Conservation (phyloP, 2,329 filamentous ascomycete genomes). For the Fusarium coffeatum region DNA sequence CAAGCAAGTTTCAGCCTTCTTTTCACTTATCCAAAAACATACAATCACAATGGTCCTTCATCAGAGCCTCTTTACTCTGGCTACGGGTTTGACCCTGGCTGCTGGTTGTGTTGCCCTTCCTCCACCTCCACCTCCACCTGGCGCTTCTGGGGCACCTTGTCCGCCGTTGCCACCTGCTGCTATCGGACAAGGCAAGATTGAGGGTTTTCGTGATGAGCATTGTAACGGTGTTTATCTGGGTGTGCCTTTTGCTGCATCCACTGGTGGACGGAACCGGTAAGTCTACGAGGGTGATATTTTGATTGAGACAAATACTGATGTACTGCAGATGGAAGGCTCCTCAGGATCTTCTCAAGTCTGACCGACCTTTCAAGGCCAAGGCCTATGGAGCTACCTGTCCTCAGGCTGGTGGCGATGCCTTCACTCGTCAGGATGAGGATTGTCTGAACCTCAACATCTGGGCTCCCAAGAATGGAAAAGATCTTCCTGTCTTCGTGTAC, state of each 20-base stretch:
- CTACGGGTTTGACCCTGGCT: conserved; percentile 31
- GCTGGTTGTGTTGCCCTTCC: conserved; percentile 23
- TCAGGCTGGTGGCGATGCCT: conserved; percentile 30
- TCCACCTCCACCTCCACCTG: not conserved
- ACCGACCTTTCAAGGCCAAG: conserved; percentile 17
- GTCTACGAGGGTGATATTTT: not conserved
- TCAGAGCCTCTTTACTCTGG: conserved; percentile 12
- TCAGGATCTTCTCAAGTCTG: conserved; percentile 33
- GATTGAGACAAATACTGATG: conserved; percentile 6
- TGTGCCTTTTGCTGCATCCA: conserved; percentile 55
- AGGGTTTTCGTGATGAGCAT: conserved; percentile 52
- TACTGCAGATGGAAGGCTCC: conserved; percentile 38
- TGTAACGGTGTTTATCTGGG: conserved; percentile 53
- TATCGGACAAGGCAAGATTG: conserved; percentile 48
- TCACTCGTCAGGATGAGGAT: conserved; percentile 50
- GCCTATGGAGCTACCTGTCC: conserved; percentile 43
- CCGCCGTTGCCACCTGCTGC: conserved; percentile 18
- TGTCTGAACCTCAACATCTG: conserved; percentile 58
- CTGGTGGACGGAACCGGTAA: conserved; percentile 53
- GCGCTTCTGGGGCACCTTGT: not conserved
- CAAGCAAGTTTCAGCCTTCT: not conserved
- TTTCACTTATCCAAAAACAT: not conserved
- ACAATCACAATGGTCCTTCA: conserved; percentile 34
- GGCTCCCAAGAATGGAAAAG: conserved; percentile 41
- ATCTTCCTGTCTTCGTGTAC: conserved; percentile 53